Conservation (phyloP, 768 basidiomycete genomes). For the Tulasnella sp. region DNA sequence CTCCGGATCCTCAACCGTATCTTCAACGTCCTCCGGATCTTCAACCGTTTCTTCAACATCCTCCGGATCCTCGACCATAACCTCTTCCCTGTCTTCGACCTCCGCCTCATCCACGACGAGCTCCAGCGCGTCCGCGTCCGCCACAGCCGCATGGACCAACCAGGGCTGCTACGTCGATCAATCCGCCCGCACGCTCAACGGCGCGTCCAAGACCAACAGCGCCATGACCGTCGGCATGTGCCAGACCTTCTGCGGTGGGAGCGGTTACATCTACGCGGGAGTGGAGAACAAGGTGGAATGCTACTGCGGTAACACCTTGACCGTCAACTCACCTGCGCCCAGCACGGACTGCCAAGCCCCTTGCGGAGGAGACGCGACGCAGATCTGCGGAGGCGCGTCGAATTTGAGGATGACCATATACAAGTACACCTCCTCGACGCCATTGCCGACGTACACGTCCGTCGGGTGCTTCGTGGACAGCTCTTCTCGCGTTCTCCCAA, state of each 20-base stretch:
- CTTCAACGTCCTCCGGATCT: no score
- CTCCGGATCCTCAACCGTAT: no score
- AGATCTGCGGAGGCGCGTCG: conserved; percentile 34
- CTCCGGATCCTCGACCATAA: no score
- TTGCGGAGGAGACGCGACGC: conserved; percentile 31
- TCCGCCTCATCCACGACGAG: not conserved
- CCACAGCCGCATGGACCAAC: not conserved
- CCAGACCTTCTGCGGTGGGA: conserved; percentile 16
- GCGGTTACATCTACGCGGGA: conserved; percentile 25
- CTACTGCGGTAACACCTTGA: conserved; percentile 33
- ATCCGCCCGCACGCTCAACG: conserved; percentile 29
- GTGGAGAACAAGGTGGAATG: conserved; percentile 29
- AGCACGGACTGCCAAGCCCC: conserved; percentile 25
- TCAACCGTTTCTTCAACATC: no score
- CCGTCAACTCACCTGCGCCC: not conserved
- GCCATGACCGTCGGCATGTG: conserved; percentile 22
- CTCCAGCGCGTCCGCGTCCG: not conserved
- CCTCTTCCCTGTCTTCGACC: no score
- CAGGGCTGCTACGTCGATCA: conserved; percentile 32
- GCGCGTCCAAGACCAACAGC: conserved; percentile 27
- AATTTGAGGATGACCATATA: conserved; percentile 29
- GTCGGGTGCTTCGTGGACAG: conserved; percentile 11
- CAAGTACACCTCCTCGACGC: not conserved
- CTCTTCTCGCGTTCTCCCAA: not conserved
- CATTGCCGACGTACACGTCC: not conserved